These are phyloP conservation scores for Phialophora verrucosa DNA, from an alignment of 2,329 filamentous ascomycete genomes.

Conservation along the genomic window DNA sequence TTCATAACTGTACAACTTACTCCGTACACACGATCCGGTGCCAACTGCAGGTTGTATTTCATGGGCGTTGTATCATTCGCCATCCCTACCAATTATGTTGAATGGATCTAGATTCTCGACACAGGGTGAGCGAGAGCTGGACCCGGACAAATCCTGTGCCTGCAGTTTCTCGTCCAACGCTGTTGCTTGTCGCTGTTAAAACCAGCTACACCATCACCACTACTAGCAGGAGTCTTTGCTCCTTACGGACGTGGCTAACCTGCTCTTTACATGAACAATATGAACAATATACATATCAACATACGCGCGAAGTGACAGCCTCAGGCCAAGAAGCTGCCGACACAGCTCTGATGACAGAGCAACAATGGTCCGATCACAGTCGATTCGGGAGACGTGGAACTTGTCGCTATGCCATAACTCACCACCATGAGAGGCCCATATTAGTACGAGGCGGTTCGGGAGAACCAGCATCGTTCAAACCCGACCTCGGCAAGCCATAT, in stretches of 20 bases:
- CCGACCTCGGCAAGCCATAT: too few species aligned
- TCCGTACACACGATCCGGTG: background rate
- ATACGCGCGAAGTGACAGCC: too few species aligned
- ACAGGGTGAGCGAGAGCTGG: background rate
- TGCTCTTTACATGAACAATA: background rate
- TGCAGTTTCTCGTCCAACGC: too few species aligned
- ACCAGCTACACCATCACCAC: background rate
- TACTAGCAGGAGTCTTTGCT: background rate
- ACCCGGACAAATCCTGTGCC: background rate
- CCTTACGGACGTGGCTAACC: background rate
- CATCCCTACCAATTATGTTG: background rate
- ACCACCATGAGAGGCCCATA: too few species aligned
- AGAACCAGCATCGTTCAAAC: too few species aligned
- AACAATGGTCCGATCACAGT: too few species aligned
- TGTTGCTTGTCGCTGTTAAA: background rate
- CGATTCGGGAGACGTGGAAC: too few species aligned
- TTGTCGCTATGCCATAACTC: too few species aligned
- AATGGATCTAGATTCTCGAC: background rate
- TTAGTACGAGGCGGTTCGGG: too few species aligned
- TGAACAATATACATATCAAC: too few species aligned
- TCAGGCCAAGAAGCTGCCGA: too few species aligned
- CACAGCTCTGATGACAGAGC: too few species aligned
- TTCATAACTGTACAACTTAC: background rate
- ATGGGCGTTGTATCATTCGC: background rate
- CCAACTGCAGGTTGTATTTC: background rate